These are phyloP conservation scores for Plicaturopsis crispa DNA, from an alignment of 768 basidiomycete species.

Conservation along the genomic window DNA sequence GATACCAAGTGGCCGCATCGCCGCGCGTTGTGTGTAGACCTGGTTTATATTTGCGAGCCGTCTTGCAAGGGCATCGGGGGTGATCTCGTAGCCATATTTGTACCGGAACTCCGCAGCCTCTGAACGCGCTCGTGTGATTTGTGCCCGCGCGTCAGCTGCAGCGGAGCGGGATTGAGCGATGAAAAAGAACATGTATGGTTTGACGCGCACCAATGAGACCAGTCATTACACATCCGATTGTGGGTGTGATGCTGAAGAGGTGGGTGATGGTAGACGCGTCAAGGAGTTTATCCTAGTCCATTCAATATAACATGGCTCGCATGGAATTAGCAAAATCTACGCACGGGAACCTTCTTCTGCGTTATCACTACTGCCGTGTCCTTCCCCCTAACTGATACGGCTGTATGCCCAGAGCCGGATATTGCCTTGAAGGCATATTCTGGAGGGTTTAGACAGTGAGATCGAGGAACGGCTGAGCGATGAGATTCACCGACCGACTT, in stretches of 20 bases:
- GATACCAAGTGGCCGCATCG: constrained; percentile 94
- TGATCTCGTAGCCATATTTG: constrained; percentile 98
- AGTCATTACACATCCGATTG: constrained; percentile 97
- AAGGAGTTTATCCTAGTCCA: constrained; percentile 85
- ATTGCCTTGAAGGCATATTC: constrained; percentile 99
- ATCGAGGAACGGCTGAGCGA: constrained; percentile 7
- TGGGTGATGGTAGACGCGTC: constrained; percentile 93
- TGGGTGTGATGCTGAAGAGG: constrained; percentile 91
- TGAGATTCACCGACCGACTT: constrained; percentile 72
- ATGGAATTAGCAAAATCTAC: constrained; percentile 27
- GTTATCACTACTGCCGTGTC: constrained; percentile 95
- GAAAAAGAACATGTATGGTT: background rate
- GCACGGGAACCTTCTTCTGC: constrained; percentile 95
- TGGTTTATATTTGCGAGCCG: constrained; percentile 97
- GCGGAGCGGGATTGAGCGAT: constrained; percentile 3
- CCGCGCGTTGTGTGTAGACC: constrained; percentile 96
- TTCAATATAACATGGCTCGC: background rate
- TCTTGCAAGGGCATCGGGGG: constrained; percentile 91
- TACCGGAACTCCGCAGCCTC: constrained; percentile 93
- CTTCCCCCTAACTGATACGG: constrained; percentile 87
- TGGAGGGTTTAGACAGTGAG: constrained; percentile 26
- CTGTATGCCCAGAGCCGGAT: constrained; percentile 92
- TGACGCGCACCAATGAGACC: constrained; percentile 76
- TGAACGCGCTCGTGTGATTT: constrained; percentile 75
- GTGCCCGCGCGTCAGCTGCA: constrained; percentile 85